Base-by-base conservation (phyloP, 2,329 filamentous ascomycete species). In the Metarhizium brunneum region DNA sequence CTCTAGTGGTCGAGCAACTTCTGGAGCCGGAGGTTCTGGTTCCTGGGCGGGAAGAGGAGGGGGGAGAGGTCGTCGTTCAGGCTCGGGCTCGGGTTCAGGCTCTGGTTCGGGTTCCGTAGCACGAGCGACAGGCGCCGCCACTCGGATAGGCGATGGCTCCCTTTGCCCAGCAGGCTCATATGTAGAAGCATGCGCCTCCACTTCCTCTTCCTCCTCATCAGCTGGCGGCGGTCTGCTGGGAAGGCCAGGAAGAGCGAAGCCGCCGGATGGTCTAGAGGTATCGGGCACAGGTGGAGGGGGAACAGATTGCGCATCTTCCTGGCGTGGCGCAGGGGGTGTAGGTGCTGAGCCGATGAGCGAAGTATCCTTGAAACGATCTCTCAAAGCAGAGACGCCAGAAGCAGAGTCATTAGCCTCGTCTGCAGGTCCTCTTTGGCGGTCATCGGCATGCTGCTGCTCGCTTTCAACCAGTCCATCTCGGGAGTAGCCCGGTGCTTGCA, bases 111-210 rank as follows among this genome's bases (percentile, higher is more conserved):
- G 73, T 55, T 77, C 76, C 3, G 77, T 74, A 53, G 78, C 81
- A 56, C 88, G 87, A 52, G 83, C 79, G 55, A 97, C 87, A 3
- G 94, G 94, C 71, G 92, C 86, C 14, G 92, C 91, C 62, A 97
- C 81, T 52, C 87, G 88, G 59, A 95, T 86, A 6, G 92, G 92
- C 1, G 90, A 96, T 50, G 76, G 74, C 50, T 85, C 79, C 55
- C 80, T 79, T 59, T 78, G 79, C 52, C 72, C 57, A 20, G 61
- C 60, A 42, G 64, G 63, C 50, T 68, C 56, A 52, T 69, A 69
- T 14, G 69, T 68, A 2, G 71, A 71, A n/a, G 71, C 75, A 60
- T 82, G 78, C 53, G 82, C 76, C 42, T 80, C 72, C 54, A 85
- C 73, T 57, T 85, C 73, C 57, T 85, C 79, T 56, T 83, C 59